Evolutionary conservation across 176 grass and related monocot species (phyloP).

Genomic region (Dactylis glomerata): DNA sequence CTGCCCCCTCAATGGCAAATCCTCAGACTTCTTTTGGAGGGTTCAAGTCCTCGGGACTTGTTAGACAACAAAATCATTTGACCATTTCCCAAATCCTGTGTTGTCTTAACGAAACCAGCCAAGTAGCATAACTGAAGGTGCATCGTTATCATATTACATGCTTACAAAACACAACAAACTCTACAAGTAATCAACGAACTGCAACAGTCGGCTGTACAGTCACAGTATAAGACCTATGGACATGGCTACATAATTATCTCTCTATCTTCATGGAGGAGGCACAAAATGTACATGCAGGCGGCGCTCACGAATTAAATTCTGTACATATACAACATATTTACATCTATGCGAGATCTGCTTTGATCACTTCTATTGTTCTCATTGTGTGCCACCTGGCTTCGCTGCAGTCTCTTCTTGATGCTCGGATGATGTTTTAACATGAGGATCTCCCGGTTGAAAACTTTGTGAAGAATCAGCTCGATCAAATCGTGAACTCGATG

Average conservation of each 20-base stretch:
- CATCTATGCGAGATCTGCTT: background rate
- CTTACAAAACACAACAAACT: constrained; percentile 7
- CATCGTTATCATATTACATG: background rate
- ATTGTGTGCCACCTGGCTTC: constrained; percentile 11
- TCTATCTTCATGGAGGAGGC: background rate
- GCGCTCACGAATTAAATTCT: background rate
- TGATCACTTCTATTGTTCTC: constrained; percentile 20
- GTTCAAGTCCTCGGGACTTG: background rate
- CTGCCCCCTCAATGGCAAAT: no score
- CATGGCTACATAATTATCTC: background rate
- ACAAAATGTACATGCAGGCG: constrained; percentile 12
- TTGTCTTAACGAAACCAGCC: background rate
- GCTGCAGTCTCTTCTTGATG: constrained; percentile 30
- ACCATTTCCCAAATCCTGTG: background rate
- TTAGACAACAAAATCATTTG: background rate
- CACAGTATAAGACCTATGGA: background rate
- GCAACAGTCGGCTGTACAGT: background rate
- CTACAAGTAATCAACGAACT: constrained; percentile 2
- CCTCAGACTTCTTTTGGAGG: no score
- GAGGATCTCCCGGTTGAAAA: constrained; percentile 30
- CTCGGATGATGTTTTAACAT: constrained; percentile 33
- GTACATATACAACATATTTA: constrained; percentile 39
- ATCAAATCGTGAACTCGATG: constrained; percentile 45
- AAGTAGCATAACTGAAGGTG: background rate
- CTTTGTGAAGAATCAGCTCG: constrained; percentile 48